Conservation (phyloP, 371 early-diverging fungal species). For the Actinomortierella wolfii region DNA sequence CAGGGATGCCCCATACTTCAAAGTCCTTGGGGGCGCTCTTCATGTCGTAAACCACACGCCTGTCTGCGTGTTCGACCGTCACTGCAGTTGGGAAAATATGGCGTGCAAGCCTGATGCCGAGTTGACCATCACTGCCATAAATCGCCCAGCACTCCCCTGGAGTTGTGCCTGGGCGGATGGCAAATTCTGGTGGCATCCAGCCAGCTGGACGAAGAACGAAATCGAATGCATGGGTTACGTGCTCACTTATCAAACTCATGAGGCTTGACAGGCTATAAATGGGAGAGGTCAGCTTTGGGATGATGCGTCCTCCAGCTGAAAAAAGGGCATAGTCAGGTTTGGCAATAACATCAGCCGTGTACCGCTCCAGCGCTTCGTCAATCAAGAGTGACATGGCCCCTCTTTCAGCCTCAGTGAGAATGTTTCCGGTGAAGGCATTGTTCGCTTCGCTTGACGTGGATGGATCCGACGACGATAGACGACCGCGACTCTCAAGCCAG, state of each 20-base stretch:
- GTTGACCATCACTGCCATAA: conserved; percentile 60
- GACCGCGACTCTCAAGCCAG: too few relatives aligned
- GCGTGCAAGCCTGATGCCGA: conserved; percentile 64
- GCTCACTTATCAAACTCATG: not conserved
- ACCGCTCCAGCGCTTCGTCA: conserved; percentile 47
- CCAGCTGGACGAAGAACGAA: conserved; percentile 23
- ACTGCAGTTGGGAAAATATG: conserved; percentile 61
- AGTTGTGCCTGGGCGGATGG: conserved; percentile 56
- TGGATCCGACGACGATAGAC: too few relatives aligned
- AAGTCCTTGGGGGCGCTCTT: conserved; percentile 67
- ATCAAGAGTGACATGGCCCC: conserved; percentile 39
- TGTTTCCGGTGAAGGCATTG: too few relatives aligned
- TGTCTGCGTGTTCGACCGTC: conserved; percentile 72
- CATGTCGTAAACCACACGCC: conserved; percentile 55
- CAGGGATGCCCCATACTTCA: conserved; percentile 69
- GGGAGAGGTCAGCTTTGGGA: conserved; percentile 61
- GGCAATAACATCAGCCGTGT: conserved; percentile 59
- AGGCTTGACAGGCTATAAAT: conserved; percentile 49
- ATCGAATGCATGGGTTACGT: conserved; percentile 10
- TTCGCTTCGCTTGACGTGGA: too few relatives aligned
- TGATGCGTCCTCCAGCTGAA: conserved; percentile 68
- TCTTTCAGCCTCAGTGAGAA: conserved; percentile 29
- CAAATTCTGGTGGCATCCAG: conserved; percentile 51
- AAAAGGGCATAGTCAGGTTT: conserved; percentile 72
- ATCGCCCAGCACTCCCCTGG: conserved; percentile 81